Percentiles rank a stretch among this genome's conserved stretches.
These are phyloP conservation scores for Cadophora sp. DNA, from an alignment of 2,329 filamentous ascomycete genomes.

Conservation along the genomic window DNA sequence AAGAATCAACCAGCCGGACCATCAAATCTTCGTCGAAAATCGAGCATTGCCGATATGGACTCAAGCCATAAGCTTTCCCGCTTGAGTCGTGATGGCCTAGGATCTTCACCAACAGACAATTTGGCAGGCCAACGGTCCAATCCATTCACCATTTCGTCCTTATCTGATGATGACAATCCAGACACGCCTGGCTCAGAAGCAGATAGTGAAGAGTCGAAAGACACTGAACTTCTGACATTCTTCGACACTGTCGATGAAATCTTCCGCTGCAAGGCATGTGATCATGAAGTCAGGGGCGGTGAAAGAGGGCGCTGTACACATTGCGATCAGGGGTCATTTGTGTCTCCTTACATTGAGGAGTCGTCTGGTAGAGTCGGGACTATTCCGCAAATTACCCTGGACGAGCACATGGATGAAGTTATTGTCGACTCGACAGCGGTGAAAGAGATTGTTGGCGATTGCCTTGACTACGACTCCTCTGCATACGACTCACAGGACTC, in stretches of 20 bases:
- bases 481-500: slow-evolving; percentile 44
- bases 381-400: slow-evolving; percentile 21
- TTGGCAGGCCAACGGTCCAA: not conserved
- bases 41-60: slow-evolving; percentile 29
- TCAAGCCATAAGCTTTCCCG: slow-evolving; percentile 33
- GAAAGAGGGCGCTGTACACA: slow-evolving; percentile 33
- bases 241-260: slow-evolving; percentile 34
- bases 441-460: slow-evolving; percentile 25
- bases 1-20: slow-evolving; percentile 26
- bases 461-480: slow-evolving; percentile 39
- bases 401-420: slow-evolving; percentile 28
- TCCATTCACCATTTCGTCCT: slow-evolving; percentile 2
- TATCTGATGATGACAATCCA: not conserved
- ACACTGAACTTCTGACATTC: slow-evolving; percentile 4
- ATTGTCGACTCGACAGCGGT: slow-evolving; percentile 5
- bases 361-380: slow-evolving; percentile 3
- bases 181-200: slow-evolving; percentile 3
- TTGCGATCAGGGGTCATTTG: slow-evolving; percentile 18
- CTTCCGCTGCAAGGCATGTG: slow-evolving; percentile 36
- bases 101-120: slow-evolving; percentile 15
- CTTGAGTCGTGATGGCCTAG: slow-evolving; percentile 14
- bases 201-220: not conserved
- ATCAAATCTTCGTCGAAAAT: slow-evolving; percentile 35
- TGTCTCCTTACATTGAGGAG: slow-evolving; percentile 34
- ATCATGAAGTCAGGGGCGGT: slow-evolving; percentile 37